Evolutionary conservation across 1,284 basidiomycete species (phyloP).

Genomic region (Cutaneotrichosporon daszewskae): DNA sequence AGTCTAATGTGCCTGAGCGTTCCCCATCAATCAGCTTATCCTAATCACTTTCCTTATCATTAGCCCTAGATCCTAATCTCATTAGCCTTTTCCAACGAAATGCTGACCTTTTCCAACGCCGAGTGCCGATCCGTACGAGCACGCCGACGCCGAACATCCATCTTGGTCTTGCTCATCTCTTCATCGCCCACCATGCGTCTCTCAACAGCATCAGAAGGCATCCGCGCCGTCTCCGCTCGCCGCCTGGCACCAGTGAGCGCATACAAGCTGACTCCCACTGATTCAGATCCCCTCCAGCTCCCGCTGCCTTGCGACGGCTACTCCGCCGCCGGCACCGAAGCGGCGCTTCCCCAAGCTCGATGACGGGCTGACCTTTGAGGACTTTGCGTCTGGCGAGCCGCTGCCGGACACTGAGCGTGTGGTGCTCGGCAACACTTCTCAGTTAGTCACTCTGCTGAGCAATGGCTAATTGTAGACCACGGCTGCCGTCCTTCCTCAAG

Average conservation of each 20-base stretch:
- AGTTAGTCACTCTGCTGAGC: conserved; percentile 51
- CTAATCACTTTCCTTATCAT: neutral
- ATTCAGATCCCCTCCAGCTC: conserved; percentile 10
- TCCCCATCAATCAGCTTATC: neutral
- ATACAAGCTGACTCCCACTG: conserved; percentile 2
- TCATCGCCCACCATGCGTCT: conserved; percentile 4
- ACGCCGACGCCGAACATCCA: neutral
- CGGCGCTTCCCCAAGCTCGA: conserved; percentile 52
- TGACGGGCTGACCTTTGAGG: conserved; percentile 71
- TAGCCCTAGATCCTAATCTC: neutral
- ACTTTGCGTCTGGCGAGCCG: conserved; percentile 67
- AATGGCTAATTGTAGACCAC: conserved; percentile 56
- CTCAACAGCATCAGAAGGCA: conserved; percentile 5
- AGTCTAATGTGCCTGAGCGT: too few relatives aligned
- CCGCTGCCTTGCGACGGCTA: conserved; percentile 28
- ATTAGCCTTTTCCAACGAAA: neutral
- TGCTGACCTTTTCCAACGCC: neutral
- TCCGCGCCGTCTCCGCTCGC: conserved; percentile 2
- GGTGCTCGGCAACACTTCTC: conserved; percentile 69
- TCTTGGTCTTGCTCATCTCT: neutral
- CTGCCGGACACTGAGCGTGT: conserved; percentile 55
- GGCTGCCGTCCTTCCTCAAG: conserved; percentile 87
- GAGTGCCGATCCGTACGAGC: conserved; percentile 1
- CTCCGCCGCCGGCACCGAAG: conserved; percentile 16
- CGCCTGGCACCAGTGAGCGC: neutral